Evolutionary conservation across 192 early-diverging fungal species (phyloP), one percentile per base, ranked within the genome.

Genomic region (Coemansia brasiliensis): DNA sequence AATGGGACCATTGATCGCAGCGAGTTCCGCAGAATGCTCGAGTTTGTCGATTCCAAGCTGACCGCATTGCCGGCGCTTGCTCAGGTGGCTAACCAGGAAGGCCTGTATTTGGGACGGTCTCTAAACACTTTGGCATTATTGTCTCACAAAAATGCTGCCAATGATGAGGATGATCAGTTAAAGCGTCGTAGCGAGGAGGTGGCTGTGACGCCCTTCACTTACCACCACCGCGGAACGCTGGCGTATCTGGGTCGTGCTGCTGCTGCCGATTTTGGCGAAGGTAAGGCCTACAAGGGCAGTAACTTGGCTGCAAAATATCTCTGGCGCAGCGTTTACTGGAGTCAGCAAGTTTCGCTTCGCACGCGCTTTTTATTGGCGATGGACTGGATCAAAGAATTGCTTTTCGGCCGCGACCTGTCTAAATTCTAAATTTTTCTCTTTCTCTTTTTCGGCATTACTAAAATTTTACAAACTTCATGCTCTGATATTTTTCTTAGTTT

Each of bases 41-140:
- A 65, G 46, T 62, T 59, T 41, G 71, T 79, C 15, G 76, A 79
- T 38, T 52, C 63, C 65, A 79, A 69, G 66, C 88, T 74, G 84
- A 86, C 56, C 53, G 88, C 85, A 18, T 73, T 93, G 38, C 92
- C 92, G 21, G 83, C 91, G 10, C 91, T 91, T 7, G 95, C 95
- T 7, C 95, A 98, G 77, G 85, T 98, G 10, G 95, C 95, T 15
- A 81, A 82, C 39, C 85, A 94, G 55, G 91, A 98, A 74, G 94
- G 94, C 45, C 66, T 78, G 13, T 98, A 93, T 72, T 63, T 98
- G 56, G 90, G 89, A 37, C 62, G 72, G 18, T 67, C 86, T 15
- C 87, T 98, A 62, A 86, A 83, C 42, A 58, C 40, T 49, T 64
- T 11, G 10, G 50, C 22, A 17, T 27, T 1, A 63, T 61, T n/a